Evolutionary conservation across 176 grass and related monocot species (phyloP).

Genomic region (Lolium rigidum): DNA sequence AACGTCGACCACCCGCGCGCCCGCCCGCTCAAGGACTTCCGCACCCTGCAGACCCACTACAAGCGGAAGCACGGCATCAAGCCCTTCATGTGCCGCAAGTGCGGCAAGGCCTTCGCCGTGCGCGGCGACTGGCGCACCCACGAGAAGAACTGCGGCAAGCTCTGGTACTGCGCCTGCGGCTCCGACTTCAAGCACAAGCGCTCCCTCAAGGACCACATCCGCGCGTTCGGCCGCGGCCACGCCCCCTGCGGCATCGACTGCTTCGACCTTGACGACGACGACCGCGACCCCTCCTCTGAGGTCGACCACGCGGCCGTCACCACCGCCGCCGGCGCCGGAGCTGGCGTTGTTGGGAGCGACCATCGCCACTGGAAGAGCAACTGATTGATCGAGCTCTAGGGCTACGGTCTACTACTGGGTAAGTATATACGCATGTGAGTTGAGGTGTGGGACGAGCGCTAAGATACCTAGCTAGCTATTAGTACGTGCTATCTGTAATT

Average conservation of each 20-base stretch:
- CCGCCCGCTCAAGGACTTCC: constrained; percentile 86
- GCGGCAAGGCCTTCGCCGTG: constrained; percentile 90
- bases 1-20: constrained; percentile 82
- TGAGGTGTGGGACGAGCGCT: not conserved
- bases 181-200: constrained; percentile 97
- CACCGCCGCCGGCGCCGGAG: not conserved
- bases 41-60: constrained; percentile 92
- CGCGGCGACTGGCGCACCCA: constrained; percentile 94
- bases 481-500: constrained; percentile 1
- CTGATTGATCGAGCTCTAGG: not conserved
- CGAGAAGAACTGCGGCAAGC: constrained; percentile 98
- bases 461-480: constrained; percentile 21
- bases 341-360: not conserved
- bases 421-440: constrained; percentile 28
- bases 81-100: constrained; percentile 98
- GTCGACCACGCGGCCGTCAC: constrained; percentile 48
- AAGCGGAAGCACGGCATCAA: constrained; percentile 92
- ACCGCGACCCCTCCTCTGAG: constrained; percentile 59
- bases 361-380: constrained; percentile 6
- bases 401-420: constrained; percentile 21
- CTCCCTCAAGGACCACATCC: constrained; percentile 85
- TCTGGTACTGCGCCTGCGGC: constrained; percentile 91
- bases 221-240: constrained; percentile 68
- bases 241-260: constrained; percentile 75
- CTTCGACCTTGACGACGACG: constrained; percentile 72